A percentile compares a stretch with the other conserved stretches of the same genome.
These are phyloP conservation scores for Torulaspora indica DNA, from an alignment of 805 yeast species.

Conservation along the genomic window DNA sequence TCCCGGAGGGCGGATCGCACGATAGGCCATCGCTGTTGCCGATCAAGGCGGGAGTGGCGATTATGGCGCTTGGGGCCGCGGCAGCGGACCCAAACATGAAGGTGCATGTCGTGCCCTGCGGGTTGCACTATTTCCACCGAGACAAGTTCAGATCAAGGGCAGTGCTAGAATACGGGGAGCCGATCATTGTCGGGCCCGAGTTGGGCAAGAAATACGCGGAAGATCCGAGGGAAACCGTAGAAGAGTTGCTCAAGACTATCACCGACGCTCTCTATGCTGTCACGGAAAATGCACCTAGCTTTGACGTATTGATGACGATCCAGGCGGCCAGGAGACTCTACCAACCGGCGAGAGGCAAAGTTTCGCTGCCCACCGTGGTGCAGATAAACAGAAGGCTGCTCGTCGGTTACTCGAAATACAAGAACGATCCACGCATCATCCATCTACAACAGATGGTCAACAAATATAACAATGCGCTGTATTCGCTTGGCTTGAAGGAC, in stretches of 20 bases:
- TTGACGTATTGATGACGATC: slow-evolving; percentile 86
- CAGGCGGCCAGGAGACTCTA: slow-evolving; percentile 91
- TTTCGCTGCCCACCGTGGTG: slow-evolving; percentile 73
- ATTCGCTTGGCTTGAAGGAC: slow-evolving; percentile 60
- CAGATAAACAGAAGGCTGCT: slow-evolving; percentile 86
- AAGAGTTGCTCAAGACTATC: slow-evolving; percentile 63
- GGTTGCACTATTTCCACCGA: slow-evolving; percentile 93
- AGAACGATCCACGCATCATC: slow-evolving; percentile 65
- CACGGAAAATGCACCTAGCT: slow-evolving; percentile 90
- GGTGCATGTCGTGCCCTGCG: slow-evolving; percentile 87
- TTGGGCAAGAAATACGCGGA: slow-evolving; percentile 62
- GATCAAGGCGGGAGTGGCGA: slow-evolving; percentile 93
- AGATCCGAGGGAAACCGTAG: slow-evolving; percentile 70
- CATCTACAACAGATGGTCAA: slow-evolving; percentile 59
- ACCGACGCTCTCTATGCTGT: slow-evolving; percentile 77
- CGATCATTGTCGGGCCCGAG: slow-evolving; percentile 60
- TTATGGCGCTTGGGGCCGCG: slow-evolving; percentile 94
- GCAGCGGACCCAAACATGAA: slow-evolving; percentile 68
- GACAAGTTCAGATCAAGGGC: slow-evolving; percentile 93
- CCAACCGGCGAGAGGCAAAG: slow-evolving; percentile 53
- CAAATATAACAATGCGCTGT: slow-evolving; percentile 61
- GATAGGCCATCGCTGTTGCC: slow-evolving; percentile 89
- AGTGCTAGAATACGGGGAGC: slow-evolving; percentile 85
- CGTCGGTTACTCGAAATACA: slow-evolving; percentile 73
- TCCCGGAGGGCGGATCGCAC: slow-evolving; percentile 98